A percentile compares a stretch with the other conserved stretches of the same genome.
Evolutionary conservation across 495 filamentous ascomycete species (phyloP).

Genomic region (Chaetomium cochliodes): DNA sequence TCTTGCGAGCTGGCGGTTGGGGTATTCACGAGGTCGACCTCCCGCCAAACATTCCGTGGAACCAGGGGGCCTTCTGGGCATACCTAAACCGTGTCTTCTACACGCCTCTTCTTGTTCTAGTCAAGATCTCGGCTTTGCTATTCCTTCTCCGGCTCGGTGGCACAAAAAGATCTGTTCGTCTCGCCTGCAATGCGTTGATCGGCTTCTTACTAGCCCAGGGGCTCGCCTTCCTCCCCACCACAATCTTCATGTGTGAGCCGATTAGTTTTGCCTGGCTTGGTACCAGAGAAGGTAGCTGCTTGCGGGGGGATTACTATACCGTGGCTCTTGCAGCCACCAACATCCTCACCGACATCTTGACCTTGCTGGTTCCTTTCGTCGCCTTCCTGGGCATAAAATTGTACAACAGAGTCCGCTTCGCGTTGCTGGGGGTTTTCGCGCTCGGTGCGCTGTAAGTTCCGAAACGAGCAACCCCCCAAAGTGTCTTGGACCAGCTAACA

Average conservation of each 20-base stretch:
- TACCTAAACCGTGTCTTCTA: constrained; percentile 58
- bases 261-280: constrained; percentile 44
- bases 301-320: constrained; percentile 44
- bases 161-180: constrained; percentile 41
- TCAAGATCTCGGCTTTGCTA: constrained; percentile 57
- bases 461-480: not conserved
- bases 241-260: constrained; percentile 56
- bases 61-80: constrained; percentile 42
- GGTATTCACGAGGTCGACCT: constrained; percentile 50
- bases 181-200: constrained; percentile 46
- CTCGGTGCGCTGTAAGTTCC: constrained; percentile 47
- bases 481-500: not conserved
- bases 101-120: constrained; percentile 58
- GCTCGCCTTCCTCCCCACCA: constrained; percentile 52
- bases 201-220: constrained; percentile 49
- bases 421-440: constrained; percentile 46
- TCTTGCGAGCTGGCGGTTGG: constrained; percentile 44
- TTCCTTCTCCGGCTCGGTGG: constrained; percentile 52
- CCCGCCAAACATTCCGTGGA: constrained; percentile 35
- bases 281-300: constrained; percentile 41
- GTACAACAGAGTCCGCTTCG: constrained; percentile 41
- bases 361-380: constrained; percentile 46
- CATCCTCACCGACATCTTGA: constrained; percentile 50
- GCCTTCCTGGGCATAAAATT: constrained; percentile 48
- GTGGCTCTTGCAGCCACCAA: constrained; percentile 45